These are phyloP conservation scores for Antrodiella citrinella DNA, from an alignment of 768 basidiomycete genomes.

Conservation along the genomic window DNA sequence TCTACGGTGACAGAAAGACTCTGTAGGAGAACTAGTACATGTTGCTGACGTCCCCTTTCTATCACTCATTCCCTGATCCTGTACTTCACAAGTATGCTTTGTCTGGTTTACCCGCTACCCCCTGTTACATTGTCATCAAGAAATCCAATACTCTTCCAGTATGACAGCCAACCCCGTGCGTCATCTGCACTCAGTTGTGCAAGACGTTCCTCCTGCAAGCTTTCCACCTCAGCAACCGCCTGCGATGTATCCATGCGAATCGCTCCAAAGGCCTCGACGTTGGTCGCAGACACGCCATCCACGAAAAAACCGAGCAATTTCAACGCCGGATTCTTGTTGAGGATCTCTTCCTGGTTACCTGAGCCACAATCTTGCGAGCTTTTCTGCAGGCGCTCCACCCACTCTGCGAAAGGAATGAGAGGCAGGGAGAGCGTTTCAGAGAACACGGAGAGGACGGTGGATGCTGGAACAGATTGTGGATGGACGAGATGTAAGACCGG, in stretches of 20 bases:
- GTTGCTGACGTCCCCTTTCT: no score
- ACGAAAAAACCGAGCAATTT: conserved; percentile 18
- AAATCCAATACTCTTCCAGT: conserved; percentile 7
- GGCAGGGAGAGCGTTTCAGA: conserved; percentile 15
- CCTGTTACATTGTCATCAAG: no score
- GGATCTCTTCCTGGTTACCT: conserved; percentile 5
- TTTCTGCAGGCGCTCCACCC: conserved; percentile 13
- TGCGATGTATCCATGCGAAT: not conserved
- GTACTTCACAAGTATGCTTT: no score
- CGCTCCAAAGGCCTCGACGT: conserved; percentile 4
- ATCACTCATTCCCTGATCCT: no score
- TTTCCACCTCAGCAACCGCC: conserved; percentile 1
- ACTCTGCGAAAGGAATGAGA: conserved; percentile 19
- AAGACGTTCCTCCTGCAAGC: not conserved
- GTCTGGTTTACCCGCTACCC: no score
- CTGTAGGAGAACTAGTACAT: no score
- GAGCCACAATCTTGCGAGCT: not conserved
- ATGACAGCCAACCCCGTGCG: conserved; percentile 3
- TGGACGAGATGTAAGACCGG: conserved; percentile 17
- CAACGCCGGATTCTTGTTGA: conserved; percentile 20
- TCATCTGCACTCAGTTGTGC: conserved; percentile 3
- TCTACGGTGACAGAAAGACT: not conserved
- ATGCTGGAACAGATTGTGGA: conserved; percentile 15
- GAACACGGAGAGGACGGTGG: conserved; percentile 7
- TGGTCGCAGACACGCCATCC: not conserved